These are phyloP conservation scores for Phaffia tasmanica DNA, from an alignment of 768 basidiomycete genomes.

Conservation along the genomic window DNA sequence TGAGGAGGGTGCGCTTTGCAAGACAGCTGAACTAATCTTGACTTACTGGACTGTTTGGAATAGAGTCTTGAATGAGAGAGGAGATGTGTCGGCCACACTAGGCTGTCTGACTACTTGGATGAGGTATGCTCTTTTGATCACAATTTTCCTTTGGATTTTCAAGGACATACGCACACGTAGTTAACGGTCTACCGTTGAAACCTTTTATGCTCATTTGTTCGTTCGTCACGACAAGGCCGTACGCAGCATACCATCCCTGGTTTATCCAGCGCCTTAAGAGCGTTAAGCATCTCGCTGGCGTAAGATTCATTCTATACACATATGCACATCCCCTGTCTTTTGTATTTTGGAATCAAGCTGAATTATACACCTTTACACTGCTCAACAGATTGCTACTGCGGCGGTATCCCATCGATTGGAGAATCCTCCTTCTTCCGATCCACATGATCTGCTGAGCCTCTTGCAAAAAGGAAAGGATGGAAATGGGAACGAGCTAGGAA, in stretches of 20 bases:
- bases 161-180: constrained; percentile 35
- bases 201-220: not conserved
- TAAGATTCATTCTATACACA: constrained; percentile 25
- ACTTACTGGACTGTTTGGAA: constrained; percentile 44
- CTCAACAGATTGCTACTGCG: constrained; percentile 44
- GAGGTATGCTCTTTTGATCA: constrained; percentile 33
- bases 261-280: constrained; percentile 40
- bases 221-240: not conserved
- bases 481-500: constrained; percentile 64
- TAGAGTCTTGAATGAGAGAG: constrained; percentile 73
- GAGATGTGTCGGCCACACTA: constrained; percentile 74
- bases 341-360: not conserved
- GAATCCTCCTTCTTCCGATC: constrained; percentile 50
- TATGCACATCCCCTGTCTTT: too few relatives aligned
- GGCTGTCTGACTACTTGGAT: constrained; percentile 63
- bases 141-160: not conserved
- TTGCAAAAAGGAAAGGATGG: constrained; percentile 67
- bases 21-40: too few relatives aligned
- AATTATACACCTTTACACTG: constrained; percentile 38
- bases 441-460: constrained; percentile 70
- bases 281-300: constrained; percentile 60
- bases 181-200: constrained; percentile 30
- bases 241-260: not conserved
- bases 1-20: too few relatives aligned
- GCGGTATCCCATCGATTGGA: constrained; percentile 61